These are phyloP conservation scores for Rhynchospora breviuscula DNA, from an alignment of 176 grass and related monocot genomes.

Conservation along the genomic window DNA sequence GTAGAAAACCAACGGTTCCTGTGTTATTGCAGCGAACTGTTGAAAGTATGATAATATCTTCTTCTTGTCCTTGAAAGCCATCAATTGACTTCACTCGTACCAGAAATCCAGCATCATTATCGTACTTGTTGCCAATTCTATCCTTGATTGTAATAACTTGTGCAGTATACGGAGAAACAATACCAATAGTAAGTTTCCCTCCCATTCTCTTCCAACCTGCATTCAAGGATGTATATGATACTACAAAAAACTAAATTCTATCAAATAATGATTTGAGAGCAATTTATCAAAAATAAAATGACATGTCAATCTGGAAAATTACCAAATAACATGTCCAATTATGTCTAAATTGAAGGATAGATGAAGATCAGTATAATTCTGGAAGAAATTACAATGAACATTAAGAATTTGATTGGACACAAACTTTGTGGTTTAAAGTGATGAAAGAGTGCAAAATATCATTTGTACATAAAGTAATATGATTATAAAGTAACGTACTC, in stretches of 20 bases:
- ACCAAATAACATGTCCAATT: not conserved
- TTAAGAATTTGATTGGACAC: not conserved
- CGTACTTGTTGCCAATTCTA: slow-evolving; percentile 44
- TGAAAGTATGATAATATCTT: slow-evolving; percentile 80
- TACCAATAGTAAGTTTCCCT: slow-evolving; percentile 41
- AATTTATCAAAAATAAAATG: not conserved
- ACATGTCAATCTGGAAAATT: no score
- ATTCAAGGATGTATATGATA: not conserved
- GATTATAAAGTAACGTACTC: slow-evolving; percentile 28
- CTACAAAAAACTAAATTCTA: not conserved
- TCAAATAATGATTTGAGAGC: not conserved
- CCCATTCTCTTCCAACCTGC: not conserved
- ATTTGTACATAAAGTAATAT: not conserved
- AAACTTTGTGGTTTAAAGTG: not conserved
- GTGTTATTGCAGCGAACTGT: slow-evolving; percentile 50
- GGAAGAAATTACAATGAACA: not conserved
- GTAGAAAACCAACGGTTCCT: slow-evolving; percentile 59
- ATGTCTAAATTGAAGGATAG: not conserved
- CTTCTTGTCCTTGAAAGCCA: slow-evolving; percentile 75
- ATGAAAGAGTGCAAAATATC: not conserved
- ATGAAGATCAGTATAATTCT: not conserved
- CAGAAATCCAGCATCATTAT: slow-evolving; percentile 34
- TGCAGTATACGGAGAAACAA: slow-evolving; percentile 64
- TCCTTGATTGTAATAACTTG: slow-evolving; percentile 55
- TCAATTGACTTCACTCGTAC: slow-evolving; percentile 63